Evolutionary conservation across 2,329 filamentous ascomycete genomes (phyloP), one percentile per base, ranked within the genome.

Genomic region (Colletotrichum sp.): DNA sequence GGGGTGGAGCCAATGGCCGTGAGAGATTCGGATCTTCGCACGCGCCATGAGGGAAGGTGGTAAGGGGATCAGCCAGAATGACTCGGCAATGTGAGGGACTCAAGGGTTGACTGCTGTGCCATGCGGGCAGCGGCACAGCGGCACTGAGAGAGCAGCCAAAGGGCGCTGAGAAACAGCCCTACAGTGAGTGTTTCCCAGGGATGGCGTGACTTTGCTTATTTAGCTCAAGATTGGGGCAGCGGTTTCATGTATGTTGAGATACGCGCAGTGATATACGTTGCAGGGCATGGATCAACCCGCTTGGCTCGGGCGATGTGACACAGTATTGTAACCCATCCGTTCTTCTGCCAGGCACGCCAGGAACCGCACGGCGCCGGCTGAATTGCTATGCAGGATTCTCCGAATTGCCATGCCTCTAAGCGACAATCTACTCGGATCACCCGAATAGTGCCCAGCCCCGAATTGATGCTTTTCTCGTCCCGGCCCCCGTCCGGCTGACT

Each of bases 11-110:
- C 70, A 75, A 75, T 67, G 64, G 32, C 32, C 34, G n/a, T 65
- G 43, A 69, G 69, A 75, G 64, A 75, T 75, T 75, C 73, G 43
- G 73, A 75, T 75, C 73, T 59, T 75, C 73, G 59, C 28, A 34
- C 48, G 30, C 43, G 39, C 32, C 63, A 36, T 43, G 71, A 59
- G 65, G 70, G 64, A 63, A 65, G 43, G 59, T 68, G 43, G 43
- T 16, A 59, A 39, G 18, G 57, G 30, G 64, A 73, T 75, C 63
- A 34, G 24, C 73, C 21, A 52, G 18, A 48, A 60, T 73, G 73
- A 75, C 70, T 73, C 73, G 73, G 43, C 43, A 52, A 52, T 15
- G 48, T 34, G 55, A 30, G 57, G 34, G 30, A 43, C 32, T 64
- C 15, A 24, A 13, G 24, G 32, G 39, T 32, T 64, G 61, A 7